Evolutionary conservation across 805 yeast genomes (phyloP).

Genomic region (Candida pseudofarinosa): DNA sequence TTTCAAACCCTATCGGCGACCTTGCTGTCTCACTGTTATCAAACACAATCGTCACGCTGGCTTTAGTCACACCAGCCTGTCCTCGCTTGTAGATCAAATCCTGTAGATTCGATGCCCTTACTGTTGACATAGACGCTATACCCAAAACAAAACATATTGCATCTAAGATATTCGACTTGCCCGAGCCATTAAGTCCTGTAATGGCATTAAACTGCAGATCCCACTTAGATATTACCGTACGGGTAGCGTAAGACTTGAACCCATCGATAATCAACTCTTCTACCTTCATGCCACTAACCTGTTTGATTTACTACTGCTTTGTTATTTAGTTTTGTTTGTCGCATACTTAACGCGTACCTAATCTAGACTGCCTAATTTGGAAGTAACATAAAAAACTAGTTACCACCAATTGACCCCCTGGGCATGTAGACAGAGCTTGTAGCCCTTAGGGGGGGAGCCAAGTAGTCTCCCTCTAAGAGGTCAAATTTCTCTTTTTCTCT

Average conservation of each 20-base stretch:
- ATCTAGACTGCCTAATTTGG: slow-evolving; percentile 13
- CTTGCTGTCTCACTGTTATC: slow-evolving; percentile 73
- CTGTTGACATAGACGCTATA: slow-evolving; percentile 89
- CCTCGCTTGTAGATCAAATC: slow-evolving; percentile 96
- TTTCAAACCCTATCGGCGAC: slow-evolving; percentile 86
- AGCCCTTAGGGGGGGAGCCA: too few relatives aligned
- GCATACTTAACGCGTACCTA: background rate
- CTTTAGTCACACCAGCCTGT: slow-evolving; percentile 96
- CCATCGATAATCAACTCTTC: slow-evolving; percentile 97
- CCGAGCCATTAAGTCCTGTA: slow-evolving; percentile 96
- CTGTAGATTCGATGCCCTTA: slow-evolving; percentile 87
- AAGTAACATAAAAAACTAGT: slow-evolving; percentile 2
- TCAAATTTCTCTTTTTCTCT: too few relatives aligned
- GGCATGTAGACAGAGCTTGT: too few relatives aligned
- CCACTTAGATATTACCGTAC: slow-evolving; percentile 95
- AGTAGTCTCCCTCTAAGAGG: too few relatives aligned
- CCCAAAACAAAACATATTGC: slow-evolving; percentile 99
- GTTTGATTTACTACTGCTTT: background rate
- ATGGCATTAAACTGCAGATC: slow-evolving; percentile 96
- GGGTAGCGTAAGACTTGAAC: slow-evolving; percentile 93
- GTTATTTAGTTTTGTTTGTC: background rate
- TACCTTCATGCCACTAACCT: slow-evolving; percentile 59
- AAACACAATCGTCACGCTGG: slow-evolving; percentile 93
- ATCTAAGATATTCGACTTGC: slow-evolving; percentile 92
- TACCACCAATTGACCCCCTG: too few relatives aligned